phyloP scores from a whole-genome alignment of 371 early-diverging fungal species.

The Mucor velutinosus region DNA sequence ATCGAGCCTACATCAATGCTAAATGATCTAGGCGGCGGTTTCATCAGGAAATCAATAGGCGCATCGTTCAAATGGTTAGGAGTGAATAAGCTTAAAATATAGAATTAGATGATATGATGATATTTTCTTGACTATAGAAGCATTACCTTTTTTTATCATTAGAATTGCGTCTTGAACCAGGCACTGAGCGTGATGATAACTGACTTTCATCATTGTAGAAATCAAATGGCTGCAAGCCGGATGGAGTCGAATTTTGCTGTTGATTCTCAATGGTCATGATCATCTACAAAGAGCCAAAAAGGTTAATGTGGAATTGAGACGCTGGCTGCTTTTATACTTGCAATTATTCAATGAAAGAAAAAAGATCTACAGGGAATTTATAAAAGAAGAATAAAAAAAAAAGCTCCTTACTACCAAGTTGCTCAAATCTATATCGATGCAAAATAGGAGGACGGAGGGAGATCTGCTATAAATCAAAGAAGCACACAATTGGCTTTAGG shows the following conservation, averaged over 20 bases:
- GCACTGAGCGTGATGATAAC: constrained; percentile 30
- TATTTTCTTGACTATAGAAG: background rate
- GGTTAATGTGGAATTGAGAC: background rate
- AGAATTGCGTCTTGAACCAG: constrained; percentile 44
- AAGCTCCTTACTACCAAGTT: background rate
- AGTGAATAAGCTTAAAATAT: background rate
- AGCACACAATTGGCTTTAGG: background rate
- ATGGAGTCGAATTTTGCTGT: background rate
- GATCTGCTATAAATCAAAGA: background rate
- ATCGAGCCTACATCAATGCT: constrained; percentile 39
- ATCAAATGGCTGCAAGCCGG: constrained; percentile 2
- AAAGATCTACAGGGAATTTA: constrained; percentile 7
- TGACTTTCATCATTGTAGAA: constrained; percentile 7
- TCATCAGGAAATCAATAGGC: constrained; percentile 19
- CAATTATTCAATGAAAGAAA: constrained; percentile 1
- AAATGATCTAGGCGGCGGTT: constrained; percentile 30
- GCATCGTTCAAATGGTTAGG: constrained; percentile 5
- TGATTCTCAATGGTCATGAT: constrained; percentile 22
- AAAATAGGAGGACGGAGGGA: background rate
- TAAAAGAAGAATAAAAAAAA: constrained; percentile 5
- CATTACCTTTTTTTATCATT: constrained; percentile 21
- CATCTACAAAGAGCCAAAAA: constrained; percentile 1
- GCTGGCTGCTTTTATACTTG: background rate
- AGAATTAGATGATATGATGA: background rate
- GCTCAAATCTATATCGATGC: background rate